Percentiles rank a stretch among this genome's conserved stretches.
Conservation (phyloP, 2,329 filamentous ascomycete species). For the Helotiales sp. region DNA sequence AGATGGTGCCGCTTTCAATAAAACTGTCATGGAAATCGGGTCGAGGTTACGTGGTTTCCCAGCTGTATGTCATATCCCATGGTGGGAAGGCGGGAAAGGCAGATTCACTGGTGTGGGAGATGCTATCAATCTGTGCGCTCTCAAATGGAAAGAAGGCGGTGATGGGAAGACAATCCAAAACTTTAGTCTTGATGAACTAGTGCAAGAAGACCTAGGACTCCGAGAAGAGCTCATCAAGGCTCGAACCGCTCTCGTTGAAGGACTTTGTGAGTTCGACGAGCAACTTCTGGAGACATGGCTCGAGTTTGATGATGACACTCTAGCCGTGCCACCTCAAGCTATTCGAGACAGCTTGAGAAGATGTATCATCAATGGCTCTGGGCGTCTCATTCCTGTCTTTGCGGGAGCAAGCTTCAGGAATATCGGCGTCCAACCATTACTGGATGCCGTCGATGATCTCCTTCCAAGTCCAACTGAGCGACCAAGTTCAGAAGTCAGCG, state of each 20-base stretch:
- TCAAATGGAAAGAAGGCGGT: slow-evolving; percentile 72
- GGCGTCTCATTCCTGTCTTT: slow-evolving; percentile 82
- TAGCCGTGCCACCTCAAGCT: slow-evolving; percentile 66
- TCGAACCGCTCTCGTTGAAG: slow-evolving; percentile 77
- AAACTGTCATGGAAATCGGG: slow-evolving; percentile 85
- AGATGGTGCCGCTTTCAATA: slow-evolving; percentile 80
- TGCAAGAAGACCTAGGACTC: slow-evolving; percentile 53
- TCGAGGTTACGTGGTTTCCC: slow-evolving; percentile 82
- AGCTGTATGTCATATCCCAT: slow-evolving; percentile 91
- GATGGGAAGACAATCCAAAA: slow-evolving; percentile 68
- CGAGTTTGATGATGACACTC: slow-evolving; percentile 73
- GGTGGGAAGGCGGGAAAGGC: slow-evolving; percentile 79
- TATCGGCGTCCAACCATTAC: slow-evolving; percentile 88
- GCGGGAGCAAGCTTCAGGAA: slow-evolving; percentile 93
- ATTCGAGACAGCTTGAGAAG: slow-evolving; percentile 77
- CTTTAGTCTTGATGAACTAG: slow-evolving; percentile 59
- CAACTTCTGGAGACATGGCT: slow-evolving; percentile 83
- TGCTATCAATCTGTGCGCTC: slow-evolving; percentile 73
- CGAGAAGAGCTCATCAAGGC: slow-evolving; percentile 75
- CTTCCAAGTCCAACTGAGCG: slow-evolving; percentile 82
- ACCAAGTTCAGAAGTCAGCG: slow-evolving; percentile 76
- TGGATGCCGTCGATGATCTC: slow-evolving; percentile 87
- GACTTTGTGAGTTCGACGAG: slow-evolving; percentile 88
- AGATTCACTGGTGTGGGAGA: slow-evolving; percentile 85
- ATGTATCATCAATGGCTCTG: slow-evolving; percentile 70